phyloP scores from a whole-genome alignment of 768 basidiomycete genomes.

The Tricholomella constricta region DNA sequence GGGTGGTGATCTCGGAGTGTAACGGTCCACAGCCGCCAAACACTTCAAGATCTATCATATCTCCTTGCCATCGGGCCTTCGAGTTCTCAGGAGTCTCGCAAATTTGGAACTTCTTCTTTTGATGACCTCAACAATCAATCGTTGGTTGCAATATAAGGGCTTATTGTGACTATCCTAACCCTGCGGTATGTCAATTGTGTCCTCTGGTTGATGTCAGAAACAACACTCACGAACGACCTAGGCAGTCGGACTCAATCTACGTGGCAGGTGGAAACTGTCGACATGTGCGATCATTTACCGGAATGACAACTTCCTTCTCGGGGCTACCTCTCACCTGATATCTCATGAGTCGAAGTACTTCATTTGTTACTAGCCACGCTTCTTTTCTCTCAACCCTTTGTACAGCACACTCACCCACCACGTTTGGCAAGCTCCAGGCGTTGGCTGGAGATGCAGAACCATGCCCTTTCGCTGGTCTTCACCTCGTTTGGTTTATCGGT shows the following conservation, averaged over 20 bases:
- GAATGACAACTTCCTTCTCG: conserved; percentile 17
- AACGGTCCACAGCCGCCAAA: too few relatives aligned
- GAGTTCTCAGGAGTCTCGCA: too few relatives aligned
- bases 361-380: conserved; percentile 4
- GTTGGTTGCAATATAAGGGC: not conserved
- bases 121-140: not conserved
- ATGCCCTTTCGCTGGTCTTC: not conserved
- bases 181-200: not conserved
- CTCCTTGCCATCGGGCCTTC: too few relatives aligned
- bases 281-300: conserved; percentile 16
- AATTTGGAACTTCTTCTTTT: too few relatives aligned
- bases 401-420: not conserved
- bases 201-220: not conserved
- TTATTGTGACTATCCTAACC: not conserved
- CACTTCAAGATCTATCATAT: too few relatives aligned
- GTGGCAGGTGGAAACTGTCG: conserved; percentile 13
- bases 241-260: not conserved
- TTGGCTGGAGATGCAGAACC: conserved; percentile 10
- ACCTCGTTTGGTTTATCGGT: not conserved
- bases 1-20: too few relatives aligned
- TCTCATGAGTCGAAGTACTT: conserved; percentile 1
- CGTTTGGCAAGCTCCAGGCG: conserved; percentile 4
- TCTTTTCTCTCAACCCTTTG: conserved; percentile 6
- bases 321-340: conserved; percentile 8
- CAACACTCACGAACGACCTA: not conserved